phyloP scores from a whole-genome alignment of 345 rosid species.

The Aegle marmelos region DNA sequence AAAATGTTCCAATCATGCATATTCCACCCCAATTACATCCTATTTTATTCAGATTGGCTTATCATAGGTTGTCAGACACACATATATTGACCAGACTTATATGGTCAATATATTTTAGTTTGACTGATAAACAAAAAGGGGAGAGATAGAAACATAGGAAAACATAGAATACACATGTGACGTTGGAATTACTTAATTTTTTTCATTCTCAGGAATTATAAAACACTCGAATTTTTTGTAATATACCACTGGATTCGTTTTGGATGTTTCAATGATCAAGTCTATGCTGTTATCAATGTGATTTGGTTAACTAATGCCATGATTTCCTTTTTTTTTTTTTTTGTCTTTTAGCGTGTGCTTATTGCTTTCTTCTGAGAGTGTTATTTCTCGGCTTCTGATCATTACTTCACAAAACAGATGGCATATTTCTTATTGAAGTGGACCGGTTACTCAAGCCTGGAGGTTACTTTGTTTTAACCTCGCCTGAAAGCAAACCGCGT shows the following conservation, averaged over 20 bases:
- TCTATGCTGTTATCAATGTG: background rate
- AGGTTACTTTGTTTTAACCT: constrained; percentile 89
- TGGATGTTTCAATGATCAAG: background rate
- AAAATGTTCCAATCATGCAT: background rate
- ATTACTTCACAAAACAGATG: constrained; percentile 51
- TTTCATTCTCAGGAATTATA: background rate
- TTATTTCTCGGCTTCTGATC: constrained; percentile 16
- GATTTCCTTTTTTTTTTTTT: background rate
- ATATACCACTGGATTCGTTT: background rate
- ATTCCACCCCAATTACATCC: background rate
- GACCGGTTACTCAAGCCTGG: constrained; percentile 96
- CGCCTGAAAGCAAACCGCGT: constrained; percentile 58
- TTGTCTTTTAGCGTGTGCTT: background rate
- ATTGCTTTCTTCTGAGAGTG: constrained; percentile 7
- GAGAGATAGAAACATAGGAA: background rate
- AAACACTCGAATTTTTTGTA: background rate
- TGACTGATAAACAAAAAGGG: background rate
- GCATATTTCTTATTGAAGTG: constrained; percentile 81
- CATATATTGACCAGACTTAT: background rate
- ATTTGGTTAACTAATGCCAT: background rate
- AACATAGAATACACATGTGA: background rate
- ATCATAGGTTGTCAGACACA: background rate
- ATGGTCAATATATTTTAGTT: background rate
- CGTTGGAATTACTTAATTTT: background rate
- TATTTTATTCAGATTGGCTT: background rate